Evolutionary conservation across 305 asterid species (phyloP).

Genomic region (Rubia peregrina): DNA sequence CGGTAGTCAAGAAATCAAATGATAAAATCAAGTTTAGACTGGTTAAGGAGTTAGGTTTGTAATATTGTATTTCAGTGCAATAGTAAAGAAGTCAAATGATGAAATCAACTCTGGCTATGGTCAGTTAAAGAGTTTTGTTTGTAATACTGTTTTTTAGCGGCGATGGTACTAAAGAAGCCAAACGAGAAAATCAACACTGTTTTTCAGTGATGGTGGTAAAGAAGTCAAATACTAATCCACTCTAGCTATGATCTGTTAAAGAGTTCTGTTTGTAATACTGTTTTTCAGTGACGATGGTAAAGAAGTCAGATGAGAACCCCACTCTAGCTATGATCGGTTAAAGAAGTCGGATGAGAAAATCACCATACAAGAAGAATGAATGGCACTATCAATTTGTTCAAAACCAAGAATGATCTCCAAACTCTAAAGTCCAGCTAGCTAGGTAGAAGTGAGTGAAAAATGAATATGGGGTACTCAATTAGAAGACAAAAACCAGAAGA

Average conservation of each 20-base stretch:
- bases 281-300: background rate
- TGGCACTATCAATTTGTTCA: background rate
- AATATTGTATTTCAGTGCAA: background rate
- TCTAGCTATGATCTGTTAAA: background rate
- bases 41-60: background rate
- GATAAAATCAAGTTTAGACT: too few relatives aligned
- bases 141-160: background rate
- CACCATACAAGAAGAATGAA: background rate
- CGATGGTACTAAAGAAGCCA: too few relatives aligned
- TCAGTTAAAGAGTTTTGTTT: background rate
- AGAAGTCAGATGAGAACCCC: too few relatives aligned
- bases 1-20: too few relatives aligned
- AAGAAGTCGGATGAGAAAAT: too few relatives aligned
- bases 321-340: too few relatives aligned
- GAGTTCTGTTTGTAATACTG: constrained; percentile 1
- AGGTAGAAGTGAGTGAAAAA: constrained; percentile 19
- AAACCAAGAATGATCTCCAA: background rate
- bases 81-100: too few relatives aligned
- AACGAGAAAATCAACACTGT: too few relatives aligned
- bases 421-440: constrained; percentile 23
- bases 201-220: too few relatives aligned
- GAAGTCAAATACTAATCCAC: too few relatives aligned
- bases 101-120: too few relatives aligned
- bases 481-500: background rate
- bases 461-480: constrained; percentile 28